phyloP scores from a whole-genome alignment of 2,329 filamentous ascomycete species.

The Sclerotinia spermophila region DNA sequence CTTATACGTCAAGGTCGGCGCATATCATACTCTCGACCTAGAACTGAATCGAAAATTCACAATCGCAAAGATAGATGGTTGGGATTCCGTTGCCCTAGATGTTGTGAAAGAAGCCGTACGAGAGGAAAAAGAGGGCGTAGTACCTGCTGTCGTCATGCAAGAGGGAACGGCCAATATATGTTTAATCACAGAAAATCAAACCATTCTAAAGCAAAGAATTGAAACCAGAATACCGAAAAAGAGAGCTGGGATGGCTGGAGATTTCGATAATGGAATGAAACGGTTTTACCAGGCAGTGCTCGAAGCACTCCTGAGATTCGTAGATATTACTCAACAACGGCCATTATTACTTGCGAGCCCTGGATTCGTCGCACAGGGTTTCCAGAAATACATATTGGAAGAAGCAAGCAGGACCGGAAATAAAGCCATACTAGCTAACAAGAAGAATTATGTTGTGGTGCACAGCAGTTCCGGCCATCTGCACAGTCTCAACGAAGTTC shows the following conservation, averaged over 20 bases:
- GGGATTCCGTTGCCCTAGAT: conserved; percentile 84
- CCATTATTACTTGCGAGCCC: conserved; percentile 84
- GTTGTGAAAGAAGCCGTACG: conserved; percentile 76
- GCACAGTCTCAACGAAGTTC: conserved; percentile 81
- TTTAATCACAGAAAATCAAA: conserved; percentile 76
- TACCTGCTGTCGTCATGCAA: conserved; percentile 91
- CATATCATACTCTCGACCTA: conserved; percentile 73
- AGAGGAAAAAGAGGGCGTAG: conserved; percentile 72
- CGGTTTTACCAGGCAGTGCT: conserved; percentile 77
- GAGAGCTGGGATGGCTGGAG: conserved; percentile 54
- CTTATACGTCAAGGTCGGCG: conserved; percentile 62
- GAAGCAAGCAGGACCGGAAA: conserved; percentile 57
- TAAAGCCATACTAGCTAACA: conserved; percentile 63
- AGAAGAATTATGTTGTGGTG: conserved; percentile 66
- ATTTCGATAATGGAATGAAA: conserved; percentile 67
- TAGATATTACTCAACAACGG: conserved; percentile 67
- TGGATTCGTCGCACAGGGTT: conserved; percentile 78
- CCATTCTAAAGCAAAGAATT: conserved; percentile 66
- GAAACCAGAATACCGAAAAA: conserved; percentile 67
- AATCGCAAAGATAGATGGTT: conserved; percentile 77
- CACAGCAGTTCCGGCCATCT: conserved; percentile 83
- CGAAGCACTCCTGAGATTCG: conserved; percentile 69
- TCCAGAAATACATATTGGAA: conserved; percentile 71
- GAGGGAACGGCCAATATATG: conserved; percentile 82
- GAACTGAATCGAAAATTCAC: conserved; percentile 87